Conservation (phyloP, 2,329 filamentous ascomycete species). For the Drechslerella stenobrocha region DNA sequence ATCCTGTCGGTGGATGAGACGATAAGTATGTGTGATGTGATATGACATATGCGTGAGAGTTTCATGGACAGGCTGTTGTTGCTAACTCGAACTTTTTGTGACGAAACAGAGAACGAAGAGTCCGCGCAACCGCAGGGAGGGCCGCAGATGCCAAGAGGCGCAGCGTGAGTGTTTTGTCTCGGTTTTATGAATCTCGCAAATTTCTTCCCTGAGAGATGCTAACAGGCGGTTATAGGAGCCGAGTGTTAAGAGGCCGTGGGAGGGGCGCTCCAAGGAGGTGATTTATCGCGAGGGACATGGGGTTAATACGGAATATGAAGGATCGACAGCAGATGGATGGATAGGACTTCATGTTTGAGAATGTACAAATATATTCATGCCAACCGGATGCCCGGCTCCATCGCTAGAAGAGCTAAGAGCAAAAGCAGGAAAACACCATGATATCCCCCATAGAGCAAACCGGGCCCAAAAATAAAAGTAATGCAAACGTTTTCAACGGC, state of each 20-base stretch:
- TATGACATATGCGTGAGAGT: constrained; percentile 2
- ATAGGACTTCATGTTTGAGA: constrained; percentile 28
- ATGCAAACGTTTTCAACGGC: background rate
- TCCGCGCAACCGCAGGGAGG: constrained; percentile 79
- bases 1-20: constrained; percentile 98
- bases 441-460: constrained; percentile 44
- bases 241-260: constrained; percentile 79
- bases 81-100: constrained; percentile 12
- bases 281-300: constrained; percentile 7
- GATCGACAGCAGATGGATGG: background rate
- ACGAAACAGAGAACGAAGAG: constrained; percentile 76
- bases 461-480: constrained; percentile 9
- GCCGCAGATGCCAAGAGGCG: constrained; percentile 61
- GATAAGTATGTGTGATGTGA: constrained; percentile 66
- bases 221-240: constrained; percentile 60
- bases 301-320: constrained; percentile 1
- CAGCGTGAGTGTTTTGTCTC: constrained; percentile 52
- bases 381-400: constrained; percentile 15
- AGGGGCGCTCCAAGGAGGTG: constrained; percentile 86
- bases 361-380: constrained; percentile 36
- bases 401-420: constrained; percentile 10
- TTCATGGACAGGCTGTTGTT: background rate
- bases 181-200: background rate
- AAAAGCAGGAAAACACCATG: constrained; percentile 32
- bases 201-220: constrained; percentile 68